Base-by-base conservation (phyloP, 164 flowering plant species). In the Tetrastigma voinierianum region DNA sequence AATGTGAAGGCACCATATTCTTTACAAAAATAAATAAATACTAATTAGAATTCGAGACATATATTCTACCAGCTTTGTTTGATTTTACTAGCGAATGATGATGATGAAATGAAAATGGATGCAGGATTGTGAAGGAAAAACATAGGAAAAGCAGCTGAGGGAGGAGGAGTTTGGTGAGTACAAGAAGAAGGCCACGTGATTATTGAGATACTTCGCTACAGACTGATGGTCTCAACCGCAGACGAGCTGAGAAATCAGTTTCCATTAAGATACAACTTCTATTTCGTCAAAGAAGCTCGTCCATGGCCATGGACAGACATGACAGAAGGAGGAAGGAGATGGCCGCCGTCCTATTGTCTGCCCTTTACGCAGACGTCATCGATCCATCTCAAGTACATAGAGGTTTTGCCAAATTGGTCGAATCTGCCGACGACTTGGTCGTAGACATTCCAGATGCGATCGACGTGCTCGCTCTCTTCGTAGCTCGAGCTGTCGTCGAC, bases 401-500 rank as follows among this genome's bases (percentile, higher is more conserved):
- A 75, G 97, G 97, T 20, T 91, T 85, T 61, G 49, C 70, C 15
- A 82, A 76, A 51, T 70, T 91, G 67, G 76, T 90, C n/a, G 86
- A 86, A 54, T 81, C 87, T 11, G 81, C 90, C 4, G 97, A 90
- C 76, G 97, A 91, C 69, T 78, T 91, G 57, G 73, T 80, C 45
- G 94, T 91, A 11, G 97, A 91, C 61, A 91, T 90, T 32, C 92
- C 92, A 1, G 85, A 88, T n/a, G 69, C 83, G 6, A 86, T 90
- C 17, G 94, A 90, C 72, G 75, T 90, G 47, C 87, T 91, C 10
- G 90, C 90, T 0, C 44, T 88, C 51, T 91, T 90, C 70, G 71
- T 91, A 46, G 91, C 97, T 46, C 82, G 96, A 47, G 96, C 93
- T 32, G 83, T 91, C 67, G 90, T 91, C 57, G 93, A 91, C 75